phyloP scores from a whole-genome alignment of 2,329 filamentous ascomycete species.

The Zymoseptoria crescenta region DNA sequence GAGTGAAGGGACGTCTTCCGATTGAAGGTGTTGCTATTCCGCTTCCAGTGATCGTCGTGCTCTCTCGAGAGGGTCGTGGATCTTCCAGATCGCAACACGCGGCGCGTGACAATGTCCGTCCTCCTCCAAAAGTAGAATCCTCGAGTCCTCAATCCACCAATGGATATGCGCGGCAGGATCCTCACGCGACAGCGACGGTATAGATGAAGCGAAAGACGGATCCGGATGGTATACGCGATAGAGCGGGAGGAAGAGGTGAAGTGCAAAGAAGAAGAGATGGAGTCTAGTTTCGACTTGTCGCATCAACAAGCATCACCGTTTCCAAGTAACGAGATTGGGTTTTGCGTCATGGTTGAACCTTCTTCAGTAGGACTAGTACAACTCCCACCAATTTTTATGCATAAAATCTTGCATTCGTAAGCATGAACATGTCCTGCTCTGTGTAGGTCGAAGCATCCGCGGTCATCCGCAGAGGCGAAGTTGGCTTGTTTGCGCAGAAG shows the following conservation, averaged over 20 bases:
- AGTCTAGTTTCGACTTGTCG: background rate
- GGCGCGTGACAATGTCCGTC: background rate
- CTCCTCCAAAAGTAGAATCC: background rate
- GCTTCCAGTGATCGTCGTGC: background rate
- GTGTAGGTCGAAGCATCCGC: background rate
- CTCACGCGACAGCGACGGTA: background rate
- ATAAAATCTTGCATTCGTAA: too few relatives aligned
- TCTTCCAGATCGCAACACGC: background rate
- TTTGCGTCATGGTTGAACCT: background rate
- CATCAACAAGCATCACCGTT: background rate
- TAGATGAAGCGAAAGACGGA: background rate
- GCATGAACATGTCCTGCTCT: too few relatives aligned
- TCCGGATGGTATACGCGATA: background rate
- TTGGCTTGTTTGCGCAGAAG: background rate
- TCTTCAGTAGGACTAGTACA: background rate
- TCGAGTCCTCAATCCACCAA: background rate
- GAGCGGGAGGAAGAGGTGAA: background rate
- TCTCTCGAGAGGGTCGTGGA: background rate
- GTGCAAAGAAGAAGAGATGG: background rate
- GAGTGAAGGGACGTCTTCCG: background rate
- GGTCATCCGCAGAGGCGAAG: background rate
- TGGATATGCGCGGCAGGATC: background rate
- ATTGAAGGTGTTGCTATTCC: background rate
- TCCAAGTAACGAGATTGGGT: background rate
- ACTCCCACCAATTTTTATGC: too few relatives aligned